Evolutionary conservation across 441 rosid species (phyloP), one percentile per base, ranked within the genome.

Genomic region (Populus tomentosa): DNA sequence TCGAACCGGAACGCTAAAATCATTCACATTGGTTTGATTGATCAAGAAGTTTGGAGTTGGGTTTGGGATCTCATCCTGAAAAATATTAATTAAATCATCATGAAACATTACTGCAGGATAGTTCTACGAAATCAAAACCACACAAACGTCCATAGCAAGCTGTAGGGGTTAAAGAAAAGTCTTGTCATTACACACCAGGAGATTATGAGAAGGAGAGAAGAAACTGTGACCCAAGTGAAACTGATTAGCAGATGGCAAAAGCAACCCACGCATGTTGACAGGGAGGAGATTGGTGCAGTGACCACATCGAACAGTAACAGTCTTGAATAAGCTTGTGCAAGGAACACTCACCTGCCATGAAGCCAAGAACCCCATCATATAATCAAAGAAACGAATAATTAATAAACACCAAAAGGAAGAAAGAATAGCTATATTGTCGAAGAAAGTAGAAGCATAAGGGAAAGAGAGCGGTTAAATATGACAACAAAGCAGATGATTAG

Each of bases 261-360:
- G 80, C 78, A 85, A 79, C 28, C 88, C 82, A 46, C 93, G 88
- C 91, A 89, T 94, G 87, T 89, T 94, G 75, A 92, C 98, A 5
- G 99, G 87, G 35, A 94, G 88, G 69, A 95, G 95, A 71, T 91
- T 94, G 86, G 92, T 89, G 88, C 99, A 95, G 90, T 95, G 97
- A 77, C 99, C 99, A 69, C 99, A 95, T 83, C 98, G 91, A 67
- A 95, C 98, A 28, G 97, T 92, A 20, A 95, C 97, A 59, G 92
- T 91, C 90, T 94, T 95, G 91, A 91, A 92, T 87, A 95, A 86
- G 83, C 97, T 95, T 18, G 93, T 79, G 87, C 92, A 88, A 76
- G 99, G 99, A 87, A 95, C 98, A 81, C 94, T 95, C 84, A 95
- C 99, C 99, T 95, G 76, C 33, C 35, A 67, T n/a, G 16, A 38